A percentile compares a stretch with the other conserved stretches of the same genome.
These are phyloP conservation scores for Ceratobasidium sp. DNA, from an alignment of 1,284 basidiomycete species.

Conservation along the genomic window DNA sequence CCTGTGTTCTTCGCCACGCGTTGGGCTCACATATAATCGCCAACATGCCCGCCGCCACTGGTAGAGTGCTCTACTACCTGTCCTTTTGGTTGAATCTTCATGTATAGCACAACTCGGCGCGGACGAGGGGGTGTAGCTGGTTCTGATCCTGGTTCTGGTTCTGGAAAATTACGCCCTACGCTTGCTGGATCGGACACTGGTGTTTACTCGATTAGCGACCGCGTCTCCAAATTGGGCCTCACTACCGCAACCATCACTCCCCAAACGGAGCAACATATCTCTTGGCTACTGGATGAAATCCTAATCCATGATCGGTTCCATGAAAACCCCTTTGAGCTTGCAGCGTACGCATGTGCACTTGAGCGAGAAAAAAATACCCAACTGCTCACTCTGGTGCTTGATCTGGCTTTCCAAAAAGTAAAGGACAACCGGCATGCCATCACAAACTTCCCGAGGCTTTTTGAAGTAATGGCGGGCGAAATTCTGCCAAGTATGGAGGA, in stretches of 20 bases:
- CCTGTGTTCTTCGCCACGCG: no score
- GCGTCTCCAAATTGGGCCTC: background rate
- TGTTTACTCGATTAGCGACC: background rate
- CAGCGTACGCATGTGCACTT: background rate
- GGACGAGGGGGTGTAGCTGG: background rate
- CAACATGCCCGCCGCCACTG: no score
- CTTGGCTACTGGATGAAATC: background rate
- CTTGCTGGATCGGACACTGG: background rate
- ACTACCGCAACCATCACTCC: background rate
- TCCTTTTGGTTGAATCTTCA: no score
- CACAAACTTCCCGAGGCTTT: background rate
- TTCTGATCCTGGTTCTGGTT: background rate
- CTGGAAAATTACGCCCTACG: background rate
- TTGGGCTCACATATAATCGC: no score
- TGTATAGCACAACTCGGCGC: background rate
- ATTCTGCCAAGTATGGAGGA: background rate
- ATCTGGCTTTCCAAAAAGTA: background rate
- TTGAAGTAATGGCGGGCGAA: background rate
- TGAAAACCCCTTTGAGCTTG: background rate
- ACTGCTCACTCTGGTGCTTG: background rate
- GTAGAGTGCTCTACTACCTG: no score
- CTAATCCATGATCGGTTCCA: background rate
- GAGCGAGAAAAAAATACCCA: background rate
- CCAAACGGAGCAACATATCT: background rate
- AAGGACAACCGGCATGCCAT: background rate